A percentile compares a stretch with the other conserved stretches of the same genome.
These are phyloP conservation scores for Yamadazyma friedrichii DNA, from an alignment of 1,139 yeast species.

Conservation along the genomic window DNA sequence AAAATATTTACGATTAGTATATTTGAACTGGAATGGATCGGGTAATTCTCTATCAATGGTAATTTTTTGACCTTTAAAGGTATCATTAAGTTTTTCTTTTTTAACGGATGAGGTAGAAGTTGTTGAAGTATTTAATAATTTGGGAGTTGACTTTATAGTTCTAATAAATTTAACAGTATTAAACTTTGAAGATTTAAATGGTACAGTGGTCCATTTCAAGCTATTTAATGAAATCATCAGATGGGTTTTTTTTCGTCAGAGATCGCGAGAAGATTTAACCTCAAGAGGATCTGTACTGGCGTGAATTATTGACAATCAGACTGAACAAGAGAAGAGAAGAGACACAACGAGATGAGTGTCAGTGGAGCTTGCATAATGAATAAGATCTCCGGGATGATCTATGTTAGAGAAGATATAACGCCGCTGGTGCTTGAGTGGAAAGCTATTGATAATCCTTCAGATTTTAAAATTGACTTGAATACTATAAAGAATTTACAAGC, in stretches of 20 bases:
- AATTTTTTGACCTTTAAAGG: conserved; percentile 33
- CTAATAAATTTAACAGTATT: too few species aligned
- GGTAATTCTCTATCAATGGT: conserved; percentile 68
- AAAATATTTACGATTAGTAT: conserved; percentile 53
- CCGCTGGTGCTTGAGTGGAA: conserved; percentile 71
- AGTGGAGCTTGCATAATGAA: conserved; percentile 70
- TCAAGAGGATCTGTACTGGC: too few species aligned
- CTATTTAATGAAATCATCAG: too few species aligned
- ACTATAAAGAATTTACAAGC: conserved; percentile 66
- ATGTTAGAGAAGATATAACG: conserved; percentile 61
- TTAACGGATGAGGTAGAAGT: background rate
- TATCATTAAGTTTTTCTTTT: conserved; percentile 2
- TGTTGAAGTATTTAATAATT: background rate
- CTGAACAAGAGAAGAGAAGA: too few species aligned
- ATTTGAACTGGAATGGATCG: conserved; percentile 64
- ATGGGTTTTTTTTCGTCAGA: too few species aligned
- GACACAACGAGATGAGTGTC: conserved; percentile 15
- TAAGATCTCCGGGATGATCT: conserved; percentile 66
- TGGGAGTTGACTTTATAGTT: background rate
- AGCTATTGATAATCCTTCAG: conserved; percentile 59
- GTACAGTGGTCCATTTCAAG: too few species aligned
- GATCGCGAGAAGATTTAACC: too few species aligned
- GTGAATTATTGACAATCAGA: too few species aligned
- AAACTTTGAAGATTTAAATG: too few species aligned
- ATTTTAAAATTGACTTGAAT: conserved; percentile 50